Evolutionary conservation across 306 rosid genomes (phyloP), one percentile per base, ranked within the genome.

Genomic region (Canavalia gladiata): DNA sequence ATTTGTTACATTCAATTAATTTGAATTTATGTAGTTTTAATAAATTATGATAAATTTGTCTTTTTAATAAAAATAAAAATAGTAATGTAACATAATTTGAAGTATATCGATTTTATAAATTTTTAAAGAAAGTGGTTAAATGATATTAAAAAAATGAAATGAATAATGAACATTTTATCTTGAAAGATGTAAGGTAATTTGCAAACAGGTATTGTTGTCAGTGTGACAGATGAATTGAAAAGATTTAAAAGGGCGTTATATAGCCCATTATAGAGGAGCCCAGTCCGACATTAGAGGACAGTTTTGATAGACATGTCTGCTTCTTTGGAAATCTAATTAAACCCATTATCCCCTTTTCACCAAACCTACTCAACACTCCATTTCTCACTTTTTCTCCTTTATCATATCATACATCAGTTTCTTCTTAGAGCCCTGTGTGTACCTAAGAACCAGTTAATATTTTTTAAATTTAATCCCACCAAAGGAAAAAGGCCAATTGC

Each of bases 201-300:
- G 74, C 41, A 30, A 46, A 46, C 57, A 68, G 25, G 25, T 18
- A 18, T 28, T n/a, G 10, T n/a, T 30, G 10, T 68, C 46, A 18
- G 8, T 8, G 35, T 55, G 42, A 73, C 49, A 42, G 1, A 11
- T 28, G 30, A 56, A 56, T 46, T 68, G 57, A 68, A 68, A 68
- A n/a, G 76, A 8, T 50, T 30, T 31, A 51, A 31, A 71, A 31
- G 4, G 63, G 60, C 42, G 57, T 5, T 25, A 10, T 25, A 10
- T 3, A 49, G 58, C 45, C 68, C 79, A 74, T 58, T 29, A 74
- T 58, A 29, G 45, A 43, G 79, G 49, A 57, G 68, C 79, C 79
- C 79, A 31, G 58, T 51, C 80, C 71, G 69, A 75, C 80, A 60
- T 13, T 3, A 7, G 13, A 31, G 45, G 54, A 30, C 46, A 75